These are phyloP conservation scores for Leccinum aurantiacum DNA, from an alignment of 768 basidiomycete species.

Conservation along the genomic window DNA sequence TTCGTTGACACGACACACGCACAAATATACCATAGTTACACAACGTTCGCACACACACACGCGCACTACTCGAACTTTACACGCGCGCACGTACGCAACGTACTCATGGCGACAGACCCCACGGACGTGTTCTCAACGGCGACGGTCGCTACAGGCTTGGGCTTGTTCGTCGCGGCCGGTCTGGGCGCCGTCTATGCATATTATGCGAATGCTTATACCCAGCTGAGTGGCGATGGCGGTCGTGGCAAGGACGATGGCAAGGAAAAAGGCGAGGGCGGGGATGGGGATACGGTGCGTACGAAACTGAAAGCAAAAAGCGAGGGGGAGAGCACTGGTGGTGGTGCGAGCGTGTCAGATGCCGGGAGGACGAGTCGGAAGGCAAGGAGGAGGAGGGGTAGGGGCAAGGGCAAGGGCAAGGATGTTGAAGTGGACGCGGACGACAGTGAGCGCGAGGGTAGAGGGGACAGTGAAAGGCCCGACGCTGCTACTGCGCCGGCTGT, in stretches of 20 bases:
- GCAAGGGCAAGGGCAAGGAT: not conserved
- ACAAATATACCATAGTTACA: not conserved
- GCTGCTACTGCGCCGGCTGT: not conserved
- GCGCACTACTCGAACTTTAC: not conserved
- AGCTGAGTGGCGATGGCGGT: not conserved
- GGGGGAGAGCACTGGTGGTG: not conserved
- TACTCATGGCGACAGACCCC: slow-evolving; percentile 45
- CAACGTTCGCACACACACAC: not conserved
- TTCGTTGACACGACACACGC: not conserved
- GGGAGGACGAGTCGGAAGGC: not conserved
- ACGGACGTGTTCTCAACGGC: slow-evolving; percentile 35
- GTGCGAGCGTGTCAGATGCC: not conserved
- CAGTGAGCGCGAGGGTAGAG: not conserved
- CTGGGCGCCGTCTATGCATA: slow-evolving; percentile 21
- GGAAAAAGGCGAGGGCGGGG: not conserved
- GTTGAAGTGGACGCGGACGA: not conserved
- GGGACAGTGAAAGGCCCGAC: accelerated
- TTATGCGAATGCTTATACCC: not conserved
- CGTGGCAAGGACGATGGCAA: not conserved
- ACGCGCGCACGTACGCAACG: not conserved
- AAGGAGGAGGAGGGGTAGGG: not conserved
- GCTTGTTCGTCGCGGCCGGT: slow-evolving; percentile 16
- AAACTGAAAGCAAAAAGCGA: not conserved
- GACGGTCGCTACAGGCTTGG: slow-evolving; percentile 37
- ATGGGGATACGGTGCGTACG: not conserved